phyloP scores from a whole-genome alignment of 1,139 yeast species.

The Geotrichum restrictum region DNA sequence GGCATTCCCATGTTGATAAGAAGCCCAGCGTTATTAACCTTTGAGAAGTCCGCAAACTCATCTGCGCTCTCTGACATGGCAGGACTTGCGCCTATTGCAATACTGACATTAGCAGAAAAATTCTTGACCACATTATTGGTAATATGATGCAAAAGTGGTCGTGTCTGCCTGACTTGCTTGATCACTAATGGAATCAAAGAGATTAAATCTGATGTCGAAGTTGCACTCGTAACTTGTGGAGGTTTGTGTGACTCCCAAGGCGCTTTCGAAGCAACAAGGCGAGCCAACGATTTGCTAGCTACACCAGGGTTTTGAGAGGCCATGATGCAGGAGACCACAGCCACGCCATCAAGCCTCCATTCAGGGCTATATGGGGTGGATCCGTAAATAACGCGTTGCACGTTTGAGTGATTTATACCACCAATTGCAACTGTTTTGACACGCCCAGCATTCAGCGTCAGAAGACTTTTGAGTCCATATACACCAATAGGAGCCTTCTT shows the following conservation, averaged over 20 bases:
- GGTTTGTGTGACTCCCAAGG: conserved; percentile 22
- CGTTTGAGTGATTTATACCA: conserved; percentile 70
- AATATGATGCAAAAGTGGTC: conserved; percentile 78
- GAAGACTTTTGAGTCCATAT: conserved; percentile 56
- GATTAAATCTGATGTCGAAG: conserved; percentile 8
- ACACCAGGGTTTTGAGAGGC: conserved; percentile 55
- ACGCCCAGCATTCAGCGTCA: conserved; percentile 39
- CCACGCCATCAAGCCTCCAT: conserved; percentile 64
- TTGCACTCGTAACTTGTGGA: conserved; percentile 3
- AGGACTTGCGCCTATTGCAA: conserved; percentile 85
- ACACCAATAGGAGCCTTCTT: conserved; percentile 59
- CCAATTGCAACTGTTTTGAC: conserved; percentile 75
- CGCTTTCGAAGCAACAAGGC: conserved; percentile 25
- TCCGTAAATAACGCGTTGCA: conserved; percentile 52
- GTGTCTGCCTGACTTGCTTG: conserved; percentile 21
- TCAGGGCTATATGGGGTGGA: conserved; percentile 45
- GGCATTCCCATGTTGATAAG: conserved; percentile 80
- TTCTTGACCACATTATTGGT: conserved; percentile 89
- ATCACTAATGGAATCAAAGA: conserved; percentile 23
- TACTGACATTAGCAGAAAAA: conserved; percentile 82
- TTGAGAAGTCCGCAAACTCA: conserved; percentile 67
- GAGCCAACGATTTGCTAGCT: conserved; percentile 46
- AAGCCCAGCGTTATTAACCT: conserved; percentile 49
- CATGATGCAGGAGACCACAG: conserved; percentile 84
- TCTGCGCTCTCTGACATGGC: conserved; percentile 77